Evolutionary conservation across 2,329 filamentous ascomycete genomes (phyloP).

Genomic region (Pestalotiopsis sp.): DNA sequence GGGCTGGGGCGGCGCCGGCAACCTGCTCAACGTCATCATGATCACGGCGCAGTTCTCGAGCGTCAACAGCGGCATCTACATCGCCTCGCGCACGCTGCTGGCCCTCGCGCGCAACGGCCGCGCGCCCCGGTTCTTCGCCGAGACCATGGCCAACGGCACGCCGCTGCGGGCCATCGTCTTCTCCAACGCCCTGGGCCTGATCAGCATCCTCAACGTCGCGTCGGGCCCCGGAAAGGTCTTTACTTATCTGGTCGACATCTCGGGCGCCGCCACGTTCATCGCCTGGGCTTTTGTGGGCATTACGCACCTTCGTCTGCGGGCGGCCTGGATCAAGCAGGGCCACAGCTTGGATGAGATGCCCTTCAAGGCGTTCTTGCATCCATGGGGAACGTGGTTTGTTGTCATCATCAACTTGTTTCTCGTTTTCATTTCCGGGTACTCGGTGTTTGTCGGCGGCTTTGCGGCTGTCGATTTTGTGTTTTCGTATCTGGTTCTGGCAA

Average conservation of each 20-base stretch:
- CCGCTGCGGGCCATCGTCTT: slow-evolving; percentile 31
- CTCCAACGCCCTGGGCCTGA: slow-evolving; percentile 30
- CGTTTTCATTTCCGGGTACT: slow-evolving; percentile 31
- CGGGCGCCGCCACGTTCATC: slow-evolving; percentile 30
- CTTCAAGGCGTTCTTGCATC: slow-evolving; percentile 24
- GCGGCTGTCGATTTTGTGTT: slow-evolving; percentile 29
- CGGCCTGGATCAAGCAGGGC: slow-evolving; percentile 29
- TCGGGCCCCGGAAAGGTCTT: slow-evolving; percentile 32
- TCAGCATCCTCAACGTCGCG: slow-evolving; percentile 33
- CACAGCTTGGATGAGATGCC: slow-evolving; percentile 26
- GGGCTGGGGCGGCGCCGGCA: slow-evolving; percentile 28
- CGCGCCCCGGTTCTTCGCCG: slow-evolving; percentile 29
- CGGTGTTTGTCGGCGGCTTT: slow-evolving; percentile 29
- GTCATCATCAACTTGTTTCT: slow-evolving; percentile 29
- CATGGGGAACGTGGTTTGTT: slow-evolving; percentile 29
- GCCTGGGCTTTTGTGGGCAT: slow-evolving; percentile 34
- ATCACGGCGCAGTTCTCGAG: slow-evolving; percentile 37
- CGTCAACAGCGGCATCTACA: slow-evolving; percentile 39
- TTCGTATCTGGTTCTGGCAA: slow-evolving; percentile 28
- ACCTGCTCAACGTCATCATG: slow-evolving; percentile 36
- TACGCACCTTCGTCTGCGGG: slow-evolving; percentile 29
- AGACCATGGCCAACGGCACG: slow-evolving; percentile 28
- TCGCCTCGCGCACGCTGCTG: slow-evolving; percentile 36
- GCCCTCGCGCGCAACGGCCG: slow-evolving; percentile 28
- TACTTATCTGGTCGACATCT: slow-evolving; percentile 29